These are phyloP conservation scores for Chrysoporthe austroafricana DNA, from an alignment of 2,329 filamentous ascomycete species.

Conservation along the genomic window DNA sequence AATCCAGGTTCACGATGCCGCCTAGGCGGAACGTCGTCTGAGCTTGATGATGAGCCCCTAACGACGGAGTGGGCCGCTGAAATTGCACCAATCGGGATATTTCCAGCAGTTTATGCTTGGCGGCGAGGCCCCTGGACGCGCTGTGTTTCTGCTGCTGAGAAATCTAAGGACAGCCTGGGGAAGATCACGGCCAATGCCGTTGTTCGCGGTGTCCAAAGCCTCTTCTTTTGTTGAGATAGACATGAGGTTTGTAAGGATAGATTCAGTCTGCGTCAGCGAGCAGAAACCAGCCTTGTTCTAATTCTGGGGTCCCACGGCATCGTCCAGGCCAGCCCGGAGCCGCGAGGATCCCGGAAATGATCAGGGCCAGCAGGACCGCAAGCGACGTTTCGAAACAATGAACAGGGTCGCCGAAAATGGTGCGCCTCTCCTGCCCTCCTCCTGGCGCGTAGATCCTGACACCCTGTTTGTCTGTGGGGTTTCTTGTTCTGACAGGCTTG, in stretches of 20 bases:
- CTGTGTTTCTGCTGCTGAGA: conserved; percentile 12
- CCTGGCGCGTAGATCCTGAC: conserved; percentile 11
- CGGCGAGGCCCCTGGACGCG: neutral
- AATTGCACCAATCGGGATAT: conserved; percentile 28
- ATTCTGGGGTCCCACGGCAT: neutral
- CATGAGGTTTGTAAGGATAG: no score
- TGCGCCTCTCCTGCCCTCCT: conserved; percentile 10
- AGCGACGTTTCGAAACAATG: conserved; percentile 29
- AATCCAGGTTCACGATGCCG: conserved; percentile 21
- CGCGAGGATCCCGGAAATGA: conserved; percentile 25
- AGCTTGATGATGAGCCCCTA: conserved; percentile 22
- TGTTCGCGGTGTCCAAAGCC: neutral
- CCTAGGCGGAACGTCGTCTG: conserved; percentile 20
- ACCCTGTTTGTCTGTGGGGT: neutral
- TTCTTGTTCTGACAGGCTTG: neutral
- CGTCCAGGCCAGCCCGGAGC: conserved; percentile 4
- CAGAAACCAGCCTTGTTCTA: neutral
- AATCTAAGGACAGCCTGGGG: neutral
- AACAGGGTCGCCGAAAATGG: conserved; percentile 16
- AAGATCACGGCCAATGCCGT: neutral
- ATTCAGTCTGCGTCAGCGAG: neutral
- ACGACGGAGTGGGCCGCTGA: conserved; percentile 6
- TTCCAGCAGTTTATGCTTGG: conserved; percentile 20
- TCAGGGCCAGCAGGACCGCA: conserved; percentile 21
- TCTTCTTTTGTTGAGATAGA: neutral